These are phyloP conservation scores for Medicago lupulina DNA, from an alignment of 306 rosid genomes.

Conservation along the genomic window DNA sequence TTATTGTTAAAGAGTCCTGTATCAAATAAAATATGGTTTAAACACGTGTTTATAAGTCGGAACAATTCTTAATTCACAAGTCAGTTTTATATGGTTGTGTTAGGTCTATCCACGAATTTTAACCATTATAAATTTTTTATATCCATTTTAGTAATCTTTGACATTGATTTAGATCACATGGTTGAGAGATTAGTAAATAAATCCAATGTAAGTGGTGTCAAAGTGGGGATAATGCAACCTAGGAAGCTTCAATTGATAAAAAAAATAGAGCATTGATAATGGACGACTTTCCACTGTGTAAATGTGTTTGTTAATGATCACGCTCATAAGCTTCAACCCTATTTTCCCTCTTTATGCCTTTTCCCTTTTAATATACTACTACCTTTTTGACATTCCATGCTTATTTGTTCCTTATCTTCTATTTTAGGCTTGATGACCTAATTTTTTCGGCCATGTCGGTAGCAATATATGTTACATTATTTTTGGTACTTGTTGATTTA, in stretches of 20 bases:
- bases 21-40: too few species aligned
- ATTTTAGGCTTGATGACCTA: not conserved
- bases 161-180: too few species aligned
- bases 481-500: not conserved
- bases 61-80: too few species aligned
- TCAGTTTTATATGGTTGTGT: too few species aligned
- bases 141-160: too few species aligned
- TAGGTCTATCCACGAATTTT: too few species aligned
- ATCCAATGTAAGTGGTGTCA: not conserved
- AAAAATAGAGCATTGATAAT: slow-evolving; percentile 33
- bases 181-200: too few species aligned
- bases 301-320: slow-evolving; percentile 52
- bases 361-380: slow-evolving; percentile 36
- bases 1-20: too few species aligned
- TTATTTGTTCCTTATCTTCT: slow-evolving; percentile 21
- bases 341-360: slow-evolving; percentile 17
- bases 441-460: not conserved
- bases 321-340: slow-evolving; percentile 39
- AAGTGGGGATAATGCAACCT: slow-evolving; percentile 26
- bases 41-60: too few species aligned
- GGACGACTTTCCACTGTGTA: slow-evolving; percentile 24
- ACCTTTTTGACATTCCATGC: slow-evolving; percentile 39
- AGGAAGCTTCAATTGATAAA: slow-evolving; percentile 45
- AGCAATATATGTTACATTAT: too few species aligned
- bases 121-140: too few species aligned